These are phyloP conservation scores for Neurospora sp. DNA, from an alignment of 495 filamentous ascomycete genomes.

Conservation along the genomic window DNA sequence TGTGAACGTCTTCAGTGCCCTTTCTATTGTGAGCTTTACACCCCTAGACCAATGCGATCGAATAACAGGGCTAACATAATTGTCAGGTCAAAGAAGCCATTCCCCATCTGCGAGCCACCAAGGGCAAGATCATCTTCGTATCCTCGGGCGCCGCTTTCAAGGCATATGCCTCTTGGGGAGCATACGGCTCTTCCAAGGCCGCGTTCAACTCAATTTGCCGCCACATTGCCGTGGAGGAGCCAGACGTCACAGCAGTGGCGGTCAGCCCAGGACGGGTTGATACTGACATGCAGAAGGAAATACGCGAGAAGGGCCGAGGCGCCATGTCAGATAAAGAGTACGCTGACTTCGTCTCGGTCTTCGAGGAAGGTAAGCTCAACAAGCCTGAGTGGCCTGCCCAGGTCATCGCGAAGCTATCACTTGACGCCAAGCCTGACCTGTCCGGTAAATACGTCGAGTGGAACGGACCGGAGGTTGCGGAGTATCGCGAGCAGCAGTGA, in stretches of 20 bases:
- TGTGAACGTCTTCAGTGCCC: constrained; percentile 70
- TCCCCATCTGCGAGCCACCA: constrained; percentile 55
- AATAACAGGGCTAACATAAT: constrained; percentile 3
- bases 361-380: constrained; percentile 62
- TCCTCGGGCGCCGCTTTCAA: constrained; percentile 64
- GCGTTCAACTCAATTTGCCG: constrained; percentile 72
- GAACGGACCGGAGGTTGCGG: constrained; percentile 54
- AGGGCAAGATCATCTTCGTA: constrained; percentile 62
- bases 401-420: constrained; percentile 70
- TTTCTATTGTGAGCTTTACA: constrained; percentile 56
- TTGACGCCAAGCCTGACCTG: constrained; percentile 47
- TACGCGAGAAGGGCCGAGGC: constrained; percentile 58
- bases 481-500: constrained; percentile 40
- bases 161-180: constrained; percentile 64
- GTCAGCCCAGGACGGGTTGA: constrained; percentile 81
- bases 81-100: constrained; percentile 62
- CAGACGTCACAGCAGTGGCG: constrained; percentile 56
- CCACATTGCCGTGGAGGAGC: constrained; percentile 70
- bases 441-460: constrained; percentile 69
- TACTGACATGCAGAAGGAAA: constrained; percentile 83
- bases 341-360: constrained; percentile 53
- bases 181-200: constrained; percentile 80
- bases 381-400: constrained; percentile 75
- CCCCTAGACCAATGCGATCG: background rate
- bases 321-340: constrained; percentile 57